Evolutionary conservation across 2,329 filamentous ascomycete species (phyloP), one percentile per base, ranked within the genome.

Genomic region (Zalaria obscura): DNA sequence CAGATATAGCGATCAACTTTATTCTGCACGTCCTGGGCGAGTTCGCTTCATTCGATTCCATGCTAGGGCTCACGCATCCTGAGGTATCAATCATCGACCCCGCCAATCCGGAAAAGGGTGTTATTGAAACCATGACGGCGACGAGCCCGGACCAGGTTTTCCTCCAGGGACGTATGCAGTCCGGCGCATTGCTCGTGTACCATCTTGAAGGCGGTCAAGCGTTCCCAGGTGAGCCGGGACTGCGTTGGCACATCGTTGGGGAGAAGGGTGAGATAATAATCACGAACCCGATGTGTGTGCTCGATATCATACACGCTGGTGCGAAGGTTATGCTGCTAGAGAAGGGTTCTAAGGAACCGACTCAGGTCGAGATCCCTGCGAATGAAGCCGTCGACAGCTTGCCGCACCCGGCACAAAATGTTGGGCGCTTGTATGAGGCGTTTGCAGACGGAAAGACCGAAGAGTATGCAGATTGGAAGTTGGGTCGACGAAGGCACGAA

Each of bases 171-270:
- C 58, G 49, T 0, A 51, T 73, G 6, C 40, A 52, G 1, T 48
- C 57, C 0, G 59, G 58, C 5, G 67, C 70, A 0, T 62, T 64
- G 0, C 47, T 74, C 0, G 61, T 61, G 1, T 48, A 67, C 18
- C 63, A 64, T 3, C 63, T 69, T 47, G 66, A 68, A 4, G 62
- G 65, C 9, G 72, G 72, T 0, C 60, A 64, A n/a, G 61, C 66
- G 0, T 75, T 75, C 52, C 64, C 64, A 0, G 67, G 61, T 1
- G 64, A 68, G 0, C 61, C 68, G 0, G 60, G 56, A 2, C 50
- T 72, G 0, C 53, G 64, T 1, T 76, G 72, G 68, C 63, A 59
- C 5, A 65, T 78, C 33, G 59, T 66, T 36, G 72, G 73, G 5
- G 56, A 61, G 3, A 61, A 63, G 37, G 63, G 60, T 0, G 60